Conservation (phyloP, 495 filamentous ascomycete species). For the Xylaria cubensis region DNA sequence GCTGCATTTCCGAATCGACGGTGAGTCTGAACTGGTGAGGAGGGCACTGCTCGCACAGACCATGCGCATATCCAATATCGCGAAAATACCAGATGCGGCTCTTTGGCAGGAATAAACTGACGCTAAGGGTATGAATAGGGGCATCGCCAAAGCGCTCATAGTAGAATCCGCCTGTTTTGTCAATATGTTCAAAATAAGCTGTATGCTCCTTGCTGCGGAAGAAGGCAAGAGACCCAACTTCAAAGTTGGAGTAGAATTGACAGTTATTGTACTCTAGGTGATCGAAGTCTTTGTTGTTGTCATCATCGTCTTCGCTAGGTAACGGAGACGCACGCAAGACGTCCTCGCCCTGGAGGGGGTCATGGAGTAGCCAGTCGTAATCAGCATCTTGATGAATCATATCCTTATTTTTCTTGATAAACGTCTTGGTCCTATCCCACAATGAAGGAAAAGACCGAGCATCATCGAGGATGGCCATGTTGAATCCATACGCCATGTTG, state of each 20-base stretch:
- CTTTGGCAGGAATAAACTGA: slow-evolving; percentile 57
- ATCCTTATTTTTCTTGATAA: slow-evolving; percentile 54
- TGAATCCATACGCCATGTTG: slow-evolving; percentile 72
- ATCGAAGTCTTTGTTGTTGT: slow-evolving; percentile 19
- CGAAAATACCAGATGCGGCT: slow-evolving; percentile 58
- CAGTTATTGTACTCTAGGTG: slow-evolving; percentile 56
- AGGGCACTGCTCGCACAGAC: slow-evolving; percentile 53
- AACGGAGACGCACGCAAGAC: slow-evolving; percentile 20
- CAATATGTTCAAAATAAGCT: slow-evolving; percentile 64
- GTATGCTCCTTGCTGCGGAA: slow-evolving; percentile 62
- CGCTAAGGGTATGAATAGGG: slow-evolving; percentile 65
- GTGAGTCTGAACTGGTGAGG: slow-evolving; percentile 31
- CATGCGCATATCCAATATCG: slow-evolving; percentile 62
- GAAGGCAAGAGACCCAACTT: slow-evolving; percentile 67
- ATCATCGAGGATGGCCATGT: slow-evolving; percentile 62
- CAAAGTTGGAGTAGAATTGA: slow-evolving; percentile 68
- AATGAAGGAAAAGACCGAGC: slow-evolving; percentile 57
- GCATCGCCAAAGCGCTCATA: slow-evolving; percentile 70
- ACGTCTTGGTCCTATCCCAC: slow-evolving; percentile 54
- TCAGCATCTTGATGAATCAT: slow-evolving; percentile 58
- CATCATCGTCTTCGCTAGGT: slow-evolving; percentile 27
- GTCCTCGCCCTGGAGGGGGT: slow-evolving; percentile 25
- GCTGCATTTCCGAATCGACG: slow-evolving; percentile 24
- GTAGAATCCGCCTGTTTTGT: slow-evolving; percentile 65
- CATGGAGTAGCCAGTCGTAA: slow-evolving; percentile 55